phyloP scores from a whole-genome alignment of 768 basidiomycete species.

The Auricularia sp. region DNA sequence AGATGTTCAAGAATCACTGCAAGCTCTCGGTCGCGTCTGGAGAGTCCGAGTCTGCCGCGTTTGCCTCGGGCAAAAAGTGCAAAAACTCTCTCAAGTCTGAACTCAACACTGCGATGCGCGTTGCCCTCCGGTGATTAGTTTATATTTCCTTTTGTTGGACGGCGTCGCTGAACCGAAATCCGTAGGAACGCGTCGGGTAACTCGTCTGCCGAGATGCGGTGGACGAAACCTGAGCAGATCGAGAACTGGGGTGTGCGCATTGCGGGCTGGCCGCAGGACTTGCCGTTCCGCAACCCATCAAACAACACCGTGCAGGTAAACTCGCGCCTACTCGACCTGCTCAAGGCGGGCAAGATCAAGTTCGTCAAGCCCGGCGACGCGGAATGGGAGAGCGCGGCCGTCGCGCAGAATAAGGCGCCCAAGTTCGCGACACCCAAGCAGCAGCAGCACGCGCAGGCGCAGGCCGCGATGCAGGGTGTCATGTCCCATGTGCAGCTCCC shows the following conservation, averaged over 20 bases:
- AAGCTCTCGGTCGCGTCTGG: background rate
- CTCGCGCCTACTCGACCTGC: background rate
- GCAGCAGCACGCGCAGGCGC: background rate
- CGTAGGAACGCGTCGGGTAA: background rate
- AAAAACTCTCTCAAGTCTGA: conserved; percentile 1
- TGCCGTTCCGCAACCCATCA: conserved; percentile 3
- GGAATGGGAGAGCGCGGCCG: background rate
- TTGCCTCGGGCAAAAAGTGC: background rate
- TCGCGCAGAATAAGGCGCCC: background rate
- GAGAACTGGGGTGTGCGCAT: conserved; percentile 3
- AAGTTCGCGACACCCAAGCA: background rate
- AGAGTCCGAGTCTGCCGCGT: background rate
- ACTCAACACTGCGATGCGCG: background rate
- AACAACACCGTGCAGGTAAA: conserved; percentile 2
- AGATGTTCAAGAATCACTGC: background rate
- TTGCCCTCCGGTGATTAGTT: background rate
- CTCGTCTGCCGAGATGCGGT: conserved; percentile 2
- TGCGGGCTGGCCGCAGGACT: conserved; percentile 1
- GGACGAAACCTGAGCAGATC: conserved; percentile 2
- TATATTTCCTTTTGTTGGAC: background rate
- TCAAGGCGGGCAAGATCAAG: background rate
- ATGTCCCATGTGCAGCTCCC: background rate
- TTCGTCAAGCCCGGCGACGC: conserved; percentile 3
- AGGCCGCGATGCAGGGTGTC: too few relatives aligned
- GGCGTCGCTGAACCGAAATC: background rate